Percentiles rank a stretch among this genome's conserved stretches.
Evolutionary conservation across 2,329 filamentous ascomycete genomes (phyloP).

Genomic region (Alternaria sp.): DNA sequence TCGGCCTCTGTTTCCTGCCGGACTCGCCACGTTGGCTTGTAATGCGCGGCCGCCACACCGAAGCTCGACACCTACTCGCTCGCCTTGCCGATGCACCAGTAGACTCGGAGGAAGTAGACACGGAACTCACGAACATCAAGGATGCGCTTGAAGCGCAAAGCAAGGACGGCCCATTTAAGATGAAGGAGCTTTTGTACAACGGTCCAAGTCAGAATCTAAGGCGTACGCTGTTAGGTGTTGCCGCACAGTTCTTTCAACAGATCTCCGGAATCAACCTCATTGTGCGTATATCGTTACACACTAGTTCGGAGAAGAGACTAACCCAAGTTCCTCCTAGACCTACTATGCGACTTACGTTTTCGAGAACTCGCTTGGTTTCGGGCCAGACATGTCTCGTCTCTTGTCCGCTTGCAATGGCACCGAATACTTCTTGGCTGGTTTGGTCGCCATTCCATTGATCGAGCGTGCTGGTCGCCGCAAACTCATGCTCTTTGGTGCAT

Average conservation of each 20-base stretch:
- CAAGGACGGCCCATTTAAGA: conserved; percentile 43
- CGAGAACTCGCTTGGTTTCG: conserved; percentile 56
- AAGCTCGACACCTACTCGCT: conserved; percentile 28
- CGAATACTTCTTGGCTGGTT: conserved; percentile 52
- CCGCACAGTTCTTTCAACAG: conserved; percentile 60
- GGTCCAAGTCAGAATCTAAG: conserved; percentile 55
- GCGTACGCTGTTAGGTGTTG: conserved; percentile 54
- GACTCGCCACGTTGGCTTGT: conserved; percentile 58
- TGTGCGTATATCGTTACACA: not conserved
- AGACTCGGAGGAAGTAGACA: conserved; percentile 41
- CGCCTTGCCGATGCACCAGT: conserved; percentile 14
- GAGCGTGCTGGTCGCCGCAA: conserved; percentile 45
- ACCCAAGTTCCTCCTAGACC: conserved; percentile 2
- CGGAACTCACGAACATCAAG: conserved; percentile 49
- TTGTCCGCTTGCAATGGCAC: conserved; percentile 55
- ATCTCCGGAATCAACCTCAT: conserved; percentile 42
- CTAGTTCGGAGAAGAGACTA: not conserved
- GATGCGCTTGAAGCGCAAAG: conserved; percentile 53
- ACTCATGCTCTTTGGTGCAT: conserved; percentile 44
- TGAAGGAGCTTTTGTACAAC: conserved; percentile 52
- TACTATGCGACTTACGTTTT: conserved; percentile 54
- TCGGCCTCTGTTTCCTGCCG: conserved; percentile 29
- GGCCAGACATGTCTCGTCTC: conserved; percentile 48
- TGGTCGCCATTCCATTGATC: conserved; percentile 52
- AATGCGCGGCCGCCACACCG: conserved; percentile 56